Conservation (phyloP, 2,329 filamentous ascomycete genomes). For the Fusarium sp. region DNA sequence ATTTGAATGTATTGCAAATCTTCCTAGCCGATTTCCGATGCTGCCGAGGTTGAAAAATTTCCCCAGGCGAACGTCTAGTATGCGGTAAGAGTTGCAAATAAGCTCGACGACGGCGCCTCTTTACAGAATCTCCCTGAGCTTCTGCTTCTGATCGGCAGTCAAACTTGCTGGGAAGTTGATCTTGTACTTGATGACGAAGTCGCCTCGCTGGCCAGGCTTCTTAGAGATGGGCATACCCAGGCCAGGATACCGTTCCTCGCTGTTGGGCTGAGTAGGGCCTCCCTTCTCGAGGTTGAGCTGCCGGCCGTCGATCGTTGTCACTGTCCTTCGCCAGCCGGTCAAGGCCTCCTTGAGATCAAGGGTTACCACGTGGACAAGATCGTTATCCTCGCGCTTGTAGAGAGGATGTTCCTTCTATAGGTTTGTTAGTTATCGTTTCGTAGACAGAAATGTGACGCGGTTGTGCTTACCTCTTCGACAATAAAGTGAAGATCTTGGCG, state of each 20-base stretch:
- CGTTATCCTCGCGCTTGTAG: constrained; percentile 87
- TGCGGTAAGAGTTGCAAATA: background rate
- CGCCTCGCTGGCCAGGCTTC: constrained; percentile 82
- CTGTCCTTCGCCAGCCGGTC: constrained; percentile 91
- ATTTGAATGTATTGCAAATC: constrained; percentile 16
- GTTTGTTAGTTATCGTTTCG: constrained; percentile 50
- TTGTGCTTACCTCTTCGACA: constrained; percentile 80
- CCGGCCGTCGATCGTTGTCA: constrained; percentile 91
- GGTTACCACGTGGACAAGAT: constrained; percentile 80
- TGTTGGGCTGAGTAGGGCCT: constrained; percentile 86
- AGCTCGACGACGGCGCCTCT: background rate
- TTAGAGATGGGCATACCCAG: constrained; percentile 96
- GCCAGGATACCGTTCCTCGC: constrained; percentile 80
- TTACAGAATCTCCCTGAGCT: constrained; percentile 80
- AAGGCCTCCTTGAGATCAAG: constrained; percentile 92
- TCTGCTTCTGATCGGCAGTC: constrained; percentile 79
- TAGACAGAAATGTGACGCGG: background rate
- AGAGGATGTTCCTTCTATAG: constrained; percentile 83
- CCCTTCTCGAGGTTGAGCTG: constrained; percentile 80
- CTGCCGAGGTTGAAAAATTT: background rate
- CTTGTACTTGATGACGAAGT: constrained; percentile 88
- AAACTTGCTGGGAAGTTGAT: constrained; percentile 88
- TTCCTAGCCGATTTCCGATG: background rate
- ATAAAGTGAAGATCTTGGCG: constrained; percentile 96
- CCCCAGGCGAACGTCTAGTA: background rate